phyloP scores from a whole-genome alignment of 257 asterid species.

The Gynochthodes officinalis region DNA sequence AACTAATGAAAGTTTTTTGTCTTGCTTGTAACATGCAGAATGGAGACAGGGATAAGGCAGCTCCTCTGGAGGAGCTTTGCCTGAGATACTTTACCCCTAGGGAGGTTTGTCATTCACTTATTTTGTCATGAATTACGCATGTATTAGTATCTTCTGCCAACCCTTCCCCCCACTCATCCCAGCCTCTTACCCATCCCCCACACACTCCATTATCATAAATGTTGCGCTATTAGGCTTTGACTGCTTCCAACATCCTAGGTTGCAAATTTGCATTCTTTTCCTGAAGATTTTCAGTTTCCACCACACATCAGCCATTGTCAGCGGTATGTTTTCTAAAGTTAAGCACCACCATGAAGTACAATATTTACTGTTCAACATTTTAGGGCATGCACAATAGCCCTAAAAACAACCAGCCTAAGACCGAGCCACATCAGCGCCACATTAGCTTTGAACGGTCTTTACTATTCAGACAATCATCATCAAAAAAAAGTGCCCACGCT shows the following conservation, averaged over 20 bases:
- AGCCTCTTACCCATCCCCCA: neutral
- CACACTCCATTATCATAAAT: neutral
- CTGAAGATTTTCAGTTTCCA: conserved; percentile 71
- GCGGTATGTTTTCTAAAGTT: conserved; percentile 40
- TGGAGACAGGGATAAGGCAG: conserved; percentile 26
- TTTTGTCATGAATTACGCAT: conserved; percentile 11
- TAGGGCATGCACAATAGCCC: too few relatives aligned
- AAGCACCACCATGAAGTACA: neutral
- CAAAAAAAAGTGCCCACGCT: too few relatives aligned
- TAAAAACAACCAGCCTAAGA: too few relatives aligned
- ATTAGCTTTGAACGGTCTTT: too few relatives aligned
- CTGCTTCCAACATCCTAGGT: conserved; percentile 40
- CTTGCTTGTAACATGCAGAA: conserved; percentile 39
- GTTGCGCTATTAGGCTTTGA: neutral
- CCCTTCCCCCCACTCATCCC: neutral
- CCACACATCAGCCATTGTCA: conserved; percentile 75
- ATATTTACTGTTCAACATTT: neutral
- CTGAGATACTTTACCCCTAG: conserved; percentile 94
- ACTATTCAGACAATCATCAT: too few relatives aligned
- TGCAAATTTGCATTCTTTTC: conserved; percentile 87
- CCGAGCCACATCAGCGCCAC: too few relatives aligned
- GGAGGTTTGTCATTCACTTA: conserved; percentile 52
- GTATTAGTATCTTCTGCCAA: neutral
- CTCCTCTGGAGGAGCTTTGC: conserved; percentile 50
- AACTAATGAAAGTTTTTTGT: conserved; percentile 3